Base-by-base conservation (phyloP, 2,329 filamentous ascomycete species). In the Helotiales sp. region DNA sequence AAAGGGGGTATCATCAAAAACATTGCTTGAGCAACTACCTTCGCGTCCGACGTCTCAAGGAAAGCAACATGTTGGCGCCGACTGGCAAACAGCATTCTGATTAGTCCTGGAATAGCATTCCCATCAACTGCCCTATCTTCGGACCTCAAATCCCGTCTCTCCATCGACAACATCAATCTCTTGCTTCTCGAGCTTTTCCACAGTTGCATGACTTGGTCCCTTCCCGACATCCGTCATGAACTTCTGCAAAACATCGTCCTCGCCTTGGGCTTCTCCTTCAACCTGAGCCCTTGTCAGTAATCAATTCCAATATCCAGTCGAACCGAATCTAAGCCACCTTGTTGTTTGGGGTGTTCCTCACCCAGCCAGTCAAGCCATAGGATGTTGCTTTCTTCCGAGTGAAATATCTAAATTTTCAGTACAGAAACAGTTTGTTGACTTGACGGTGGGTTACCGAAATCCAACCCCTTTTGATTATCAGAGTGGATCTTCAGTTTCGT, bases 191-290 rank as follows among this genome's bases (percentile, higher is more conserved):
- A 97, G 81, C 73, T 90, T 89, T 43, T 88, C 87, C 0, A 98
- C 95, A 26, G 86, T 86, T 1, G 94, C 89, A 64, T 87, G 83
- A 0, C 84, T 81, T 0, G 94, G 94, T 0, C 95, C 95, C 61
- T 87, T 85, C 74, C 93, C 86, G 55, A 97, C 81, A 69, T 93
- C 89, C 72, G 90, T 87, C 40, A 97, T 80, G 71, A 97, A 91
- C 64, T 88, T 86, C 61, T 88, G 80, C 28, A 98, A 78, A 2
- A 85, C 80, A 0, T 87, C 84, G 1, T 89, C 84, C 1, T 86
- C 83, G 32, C 93, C 94, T 77, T 98, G 95, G 5, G 90, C 93
- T 80, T 97, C 94, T 28, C 95, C 95, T 76, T 93, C 88, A 55
- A 98, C 94, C 93, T 97, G 54, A 7, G 20, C 17, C 5, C 11